phyloP scores from a whole-genome alignment of 768 basidiomycete species.

The Boletus vermiculosoides region DNA sequence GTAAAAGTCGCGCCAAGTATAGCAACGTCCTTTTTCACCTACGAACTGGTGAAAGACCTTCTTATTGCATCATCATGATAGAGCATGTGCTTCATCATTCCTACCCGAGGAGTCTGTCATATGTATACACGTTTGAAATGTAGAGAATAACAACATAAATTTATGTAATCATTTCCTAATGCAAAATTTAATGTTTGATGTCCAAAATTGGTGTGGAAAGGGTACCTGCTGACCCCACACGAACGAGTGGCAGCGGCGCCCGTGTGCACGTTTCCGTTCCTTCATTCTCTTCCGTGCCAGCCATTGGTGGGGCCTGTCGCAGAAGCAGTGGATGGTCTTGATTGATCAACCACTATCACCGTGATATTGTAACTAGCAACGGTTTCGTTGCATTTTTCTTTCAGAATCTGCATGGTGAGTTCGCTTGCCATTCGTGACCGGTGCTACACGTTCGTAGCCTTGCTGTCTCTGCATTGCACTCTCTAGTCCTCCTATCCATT shows the following conservation, averaged over 20 bases:
- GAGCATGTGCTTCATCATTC: neutral
- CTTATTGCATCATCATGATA: constrained; percentile 35
- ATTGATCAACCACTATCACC: constrained; percentile 20
- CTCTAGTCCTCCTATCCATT: constrained; percentile 12
- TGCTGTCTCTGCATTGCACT: constrained; percentile 26
- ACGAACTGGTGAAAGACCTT: constrained; percentile 63
- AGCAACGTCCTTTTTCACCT: constrained; percentile 82
- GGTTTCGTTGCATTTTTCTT: constrained; percentile 9
- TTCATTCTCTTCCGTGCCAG: constrained; percentile 9
- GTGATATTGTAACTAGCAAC: neutral
- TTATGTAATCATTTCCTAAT: constrained; percentile 1
- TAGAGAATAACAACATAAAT: constrained; percentile 7
- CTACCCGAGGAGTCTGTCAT: neutral
- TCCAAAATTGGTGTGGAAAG: constrained; percentile 7
- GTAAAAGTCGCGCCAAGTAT: constrained; percentile 92
- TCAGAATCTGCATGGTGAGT: constrained; percentile 28
- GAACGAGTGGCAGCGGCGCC: constrained; percentile 11
- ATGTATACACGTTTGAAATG: neutral
- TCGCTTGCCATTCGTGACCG: constrained; percentile 1
- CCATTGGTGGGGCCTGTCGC: constrained; percentile 2
- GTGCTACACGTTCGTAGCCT: constrained; percentile 24
- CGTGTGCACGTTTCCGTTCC: constrained; percentile 16
- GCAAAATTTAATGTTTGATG: constrained; percentile 10
- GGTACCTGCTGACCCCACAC: constrained; percentile 14
- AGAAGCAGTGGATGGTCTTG: constrained; percentile 26